A percentile compares a stretch with the other conserved stretches of the same genome.
These are phyloP conservation scores for Astrothelium subdiscretum DNA, from an alignment of 495 filamentous ascomycete genomes.

Conservation along the genomic window DNA sequence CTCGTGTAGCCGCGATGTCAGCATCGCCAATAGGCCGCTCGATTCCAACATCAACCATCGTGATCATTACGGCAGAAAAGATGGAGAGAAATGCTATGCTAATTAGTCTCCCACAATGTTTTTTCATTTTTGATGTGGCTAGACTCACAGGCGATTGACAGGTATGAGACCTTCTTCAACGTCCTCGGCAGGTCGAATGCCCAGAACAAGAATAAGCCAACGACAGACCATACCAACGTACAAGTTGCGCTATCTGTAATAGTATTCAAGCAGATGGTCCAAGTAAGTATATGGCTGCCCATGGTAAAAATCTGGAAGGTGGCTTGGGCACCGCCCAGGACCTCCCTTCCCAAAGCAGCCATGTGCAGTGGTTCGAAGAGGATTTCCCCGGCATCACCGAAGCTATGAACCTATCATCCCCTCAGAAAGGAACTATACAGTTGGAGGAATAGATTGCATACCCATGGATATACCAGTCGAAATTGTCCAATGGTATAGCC, in stretches of 20 bases:
- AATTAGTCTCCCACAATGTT: conserved; percentile 5
- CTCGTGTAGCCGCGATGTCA: conserved; percentile 6
- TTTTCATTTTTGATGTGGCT: conserved; percentile 10
- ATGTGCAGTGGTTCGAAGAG: conserved; percentile 36
- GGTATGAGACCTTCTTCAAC: conserved; percentile 44
- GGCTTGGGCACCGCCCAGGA: conserved; percentile 5
- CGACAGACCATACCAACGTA: conserved; percentile 53
- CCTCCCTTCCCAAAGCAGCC: not conserved
- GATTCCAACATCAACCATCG: conserved; percentile 44
- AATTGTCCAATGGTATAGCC: conserved; percentile 70
- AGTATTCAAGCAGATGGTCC: conserved; percentile 58
- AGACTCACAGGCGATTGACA: conserved; percentile 51
- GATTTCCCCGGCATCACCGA: conserved; percentile 46
- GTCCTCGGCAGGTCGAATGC: conserved; percentile 53
- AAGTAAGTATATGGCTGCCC: conserved; percentile 63
- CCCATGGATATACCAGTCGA: conserved; percentile 58
- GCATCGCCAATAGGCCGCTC: conserved; percentile 24
- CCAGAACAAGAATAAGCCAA: conserved; percentile 52
- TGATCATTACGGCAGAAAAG: conserved; percentile 50
- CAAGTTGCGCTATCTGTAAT: conserved; percentile 54
- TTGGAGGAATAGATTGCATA: conserved; percentile 62
- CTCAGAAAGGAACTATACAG: conserved; percentile 52
- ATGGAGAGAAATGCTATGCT: conserved; percentile 53
- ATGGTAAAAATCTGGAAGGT: conserved; percentile 49
- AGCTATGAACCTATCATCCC: conserved; percentile 51